Evolutionary conservation across 2,329 filamentous ascomycete species (phyloP), one percentile per base, ranked within the genome.

Genomic region (Cercospora zeina): DNA sequence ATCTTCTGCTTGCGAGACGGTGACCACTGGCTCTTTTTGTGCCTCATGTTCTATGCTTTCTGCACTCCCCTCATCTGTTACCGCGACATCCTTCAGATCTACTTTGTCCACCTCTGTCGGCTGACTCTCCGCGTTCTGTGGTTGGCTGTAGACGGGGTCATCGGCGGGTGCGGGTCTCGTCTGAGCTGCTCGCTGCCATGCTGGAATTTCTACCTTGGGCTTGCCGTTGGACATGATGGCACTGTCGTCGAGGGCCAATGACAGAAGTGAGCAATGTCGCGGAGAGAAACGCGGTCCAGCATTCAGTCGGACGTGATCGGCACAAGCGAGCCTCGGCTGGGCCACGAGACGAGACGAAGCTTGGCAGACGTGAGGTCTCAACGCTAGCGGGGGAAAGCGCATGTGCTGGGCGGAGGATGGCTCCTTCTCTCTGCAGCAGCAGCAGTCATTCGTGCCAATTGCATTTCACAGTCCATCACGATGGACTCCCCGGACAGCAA

Each of bases 151-250:
- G 11, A 67, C 66, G 9, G 67, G 64, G 27, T 69, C 64, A 11
- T 68, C 64, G 19, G 61, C 62, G 14, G 66, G 45, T 10, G 62
- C 27, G 21, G 62, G 62, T 14, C 34, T 63, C 24, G 59, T 19
- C 24, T 59, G 57, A 19, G 67, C 65, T 27, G 68, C 69, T 34
- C 68, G 72, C 62, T 76, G 74, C 74, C 74, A 76, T 14, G 71
- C 65, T 30, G 74, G 74, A 19, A 75, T 73, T 33, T 62, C 56
- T 50, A 69, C 68, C 53, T 72, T 74, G 33, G 64, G 57, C 45
- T 63, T 65, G 30, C 64, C 62, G 61, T 69, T 66, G 4, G 70
- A 67, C 72, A 75, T 74, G 24, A 10, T 65, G 49, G 13, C n/a
- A 6, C n/a, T 42, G 31, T 4, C 14, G 31, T 10, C 2, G 19